phyloP scores from a whole-genome alignment of 1,139 yeast genomes.

The Nematodospora anomalae region DNA sequence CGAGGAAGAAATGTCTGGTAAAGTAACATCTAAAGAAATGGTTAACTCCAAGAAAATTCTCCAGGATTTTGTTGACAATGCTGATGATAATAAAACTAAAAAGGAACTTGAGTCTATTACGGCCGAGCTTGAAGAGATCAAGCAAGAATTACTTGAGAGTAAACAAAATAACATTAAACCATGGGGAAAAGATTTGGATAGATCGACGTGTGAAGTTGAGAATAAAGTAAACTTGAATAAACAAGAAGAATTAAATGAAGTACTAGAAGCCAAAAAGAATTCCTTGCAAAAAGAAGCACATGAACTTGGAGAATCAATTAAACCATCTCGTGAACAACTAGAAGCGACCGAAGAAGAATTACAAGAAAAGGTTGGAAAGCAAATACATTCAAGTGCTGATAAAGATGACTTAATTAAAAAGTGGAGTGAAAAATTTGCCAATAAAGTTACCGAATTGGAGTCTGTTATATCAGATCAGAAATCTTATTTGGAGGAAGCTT shows the following conservation, averaged over 20 bases:
- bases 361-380: too few species aligned
- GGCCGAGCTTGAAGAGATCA: neutral
- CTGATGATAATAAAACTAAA: neutral
- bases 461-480: too few species aligned
- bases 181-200: neutral
- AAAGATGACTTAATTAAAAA: too few species aligned
- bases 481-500: too few species aligned
- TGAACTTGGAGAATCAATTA: neutral
- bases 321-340: too few species aligned
- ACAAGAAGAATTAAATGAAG: neutral
- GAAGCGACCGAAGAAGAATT: neutral
- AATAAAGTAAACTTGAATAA: neutral
- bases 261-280: neutral
- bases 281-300: neutral
- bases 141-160: neutral
- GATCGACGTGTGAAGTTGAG: neutral
- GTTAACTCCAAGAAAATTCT: too few species aligned
- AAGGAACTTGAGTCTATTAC: neutral
- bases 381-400: too few species aligned
- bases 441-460: neutral
- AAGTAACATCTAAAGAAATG: too few species aligned
- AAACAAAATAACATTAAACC: neutral
- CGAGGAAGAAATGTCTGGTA: too few species aligned
- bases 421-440: too few species aligned
- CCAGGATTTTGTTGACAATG: neutral